Conservation (phyloP, 176 grass and related monocot species). For the Tillandsia leiboldiana region DNA sequence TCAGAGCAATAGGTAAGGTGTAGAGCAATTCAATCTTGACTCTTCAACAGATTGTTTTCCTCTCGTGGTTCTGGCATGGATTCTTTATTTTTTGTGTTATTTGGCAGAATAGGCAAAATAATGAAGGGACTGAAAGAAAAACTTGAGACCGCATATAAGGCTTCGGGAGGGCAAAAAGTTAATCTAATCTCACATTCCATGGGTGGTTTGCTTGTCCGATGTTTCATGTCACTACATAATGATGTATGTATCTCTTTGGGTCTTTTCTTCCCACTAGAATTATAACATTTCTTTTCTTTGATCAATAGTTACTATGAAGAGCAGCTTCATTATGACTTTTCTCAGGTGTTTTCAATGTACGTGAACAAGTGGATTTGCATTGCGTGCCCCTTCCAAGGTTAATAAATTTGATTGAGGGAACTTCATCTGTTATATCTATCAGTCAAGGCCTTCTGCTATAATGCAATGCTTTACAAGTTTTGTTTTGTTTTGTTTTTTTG, state of each 20-base stretch:
- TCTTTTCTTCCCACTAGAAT: background rate
- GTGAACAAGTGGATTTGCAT: constrained; percentile 97
- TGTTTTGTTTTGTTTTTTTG: background rate
- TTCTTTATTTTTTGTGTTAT: constrained; percentile 7
- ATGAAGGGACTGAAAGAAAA: constrained; percentile 74
- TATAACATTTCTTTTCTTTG: background rate
- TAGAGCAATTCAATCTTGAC: background rate
- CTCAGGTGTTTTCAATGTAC: constrained; percentile 67
- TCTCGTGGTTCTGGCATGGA: background rate
- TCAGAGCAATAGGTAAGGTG: constrained; percentile 76
- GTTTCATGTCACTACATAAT: constrained; percentile 76
- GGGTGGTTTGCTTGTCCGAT: constrained; percentile 84
- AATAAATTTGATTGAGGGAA: constrained; percentile 9
- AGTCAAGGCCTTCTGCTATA: background rate
- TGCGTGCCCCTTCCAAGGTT: constrained; percentile 98
- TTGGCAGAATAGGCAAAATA: constrained; percentile 68
- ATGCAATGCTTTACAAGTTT: background rate
- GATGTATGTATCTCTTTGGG: constrained; percentile 45
- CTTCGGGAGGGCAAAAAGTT: constrained; percentile 75
- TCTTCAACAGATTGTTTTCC: background rate
- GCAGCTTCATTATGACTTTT: constrained; percentile 2
- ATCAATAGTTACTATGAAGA: background rate
- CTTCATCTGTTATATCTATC: background rate
- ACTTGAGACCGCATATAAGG: constrained; percentile 84
- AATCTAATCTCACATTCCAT: constrained; percentile 94